Evolutionary conservation across 2,329 filamentous ascomycete genomes (phyloP), one percentile per base, ranked within the genome.

Genomic region (Zelopaecilomyces penicillatus): DNA sequence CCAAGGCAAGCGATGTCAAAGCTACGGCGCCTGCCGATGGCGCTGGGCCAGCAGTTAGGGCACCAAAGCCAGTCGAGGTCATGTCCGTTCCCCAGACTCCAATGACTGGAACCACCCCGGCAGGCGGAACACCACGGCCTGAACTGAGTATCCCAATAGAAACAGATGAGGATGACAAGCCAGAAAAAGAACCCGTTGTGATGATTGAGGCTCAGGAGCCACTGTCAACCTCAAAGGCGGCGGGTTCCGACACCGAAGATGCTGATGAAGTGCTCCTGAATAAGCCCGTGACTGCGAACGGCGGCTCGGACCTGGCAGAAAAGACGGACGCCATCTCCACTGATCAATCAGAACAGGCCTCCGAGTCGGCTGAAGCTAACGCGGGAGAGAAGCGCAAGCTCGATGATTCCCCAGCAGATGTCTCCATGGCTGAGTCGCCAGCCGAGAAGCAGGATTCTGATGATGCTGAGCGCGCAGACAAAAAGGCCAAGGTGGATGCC

Each of bases 401-500:
- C 9, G 60, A 61, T 1, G 58, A 63, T 5, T 54, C 10, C 39
- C 43, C 8, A 41, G 41, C 28, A 10, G 57, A 48, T 46, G 49
- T 19, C 19, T 50, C 42, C 12, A 53, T 58, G 45, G 46, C 53
- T 38, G 39, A 43, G 38, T 42, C 44, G 39, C 39, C 36, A 5
- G 35, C 49, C 5, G 43, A 52, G 27, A 54, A 61, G 12, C 41
- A 57, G 32, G 52, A 56, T 6, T 56, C 53, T 6, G 53, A 56
- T 4, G 55, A 62, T 26, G 49, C 53, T 5, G 61, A 61, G 45
- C 58, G 57, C 3, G 48, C 54, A 2, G 62, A 63, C 37, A 71
- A 71, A 55, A 71, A 71, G 50, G 57, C 61, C 42, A 70, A 66
- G 51, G 58, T 64, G 5, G 62, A 65, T 36, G 62, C 65, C 35